Evolutionary conservation across 495 filamentous ascomycete species (phyloP).

Genomic region (Pyrenula massariospora): DNA sequence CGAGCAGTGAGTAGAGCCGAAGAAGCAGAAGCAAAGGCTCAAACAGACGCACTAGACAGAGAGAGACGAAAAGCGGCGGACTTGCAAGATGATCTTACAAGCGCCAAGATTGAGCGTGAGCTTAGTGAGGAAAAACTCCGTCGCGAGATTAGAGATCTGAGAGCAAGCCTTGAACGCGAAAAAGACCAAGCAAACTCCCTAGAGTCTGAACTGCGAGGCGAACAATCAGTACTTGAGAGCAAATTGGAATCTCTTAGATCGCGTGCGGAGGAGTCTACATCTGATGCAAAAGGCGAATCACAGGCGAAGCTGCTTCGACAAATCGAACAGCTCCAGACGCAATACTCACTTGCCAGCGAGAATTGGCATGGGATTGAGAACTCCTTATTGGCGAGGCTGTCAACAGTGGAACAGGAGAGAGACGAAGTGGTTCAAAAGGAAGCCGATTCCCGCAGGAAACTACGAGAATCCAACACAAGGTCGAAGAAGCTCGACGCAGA

Average conservation of each 20-base stretch:
- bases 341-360: constrained; percentile 86
- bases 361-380: constrained; percentile 97
- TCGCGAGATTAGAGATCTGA: constrained; percentile 55
- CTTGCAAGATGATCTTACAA: constrained; percentile 62
- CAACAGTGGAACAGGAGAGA: constrained; percentile 73
- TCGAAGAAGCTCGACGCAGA: constrained; percentile 72
- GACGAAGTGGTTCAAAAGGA: constrained; percentile 80
- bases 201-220: constrained; percentile 72
- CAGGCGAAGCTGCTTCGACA: constrained; percentile 87
- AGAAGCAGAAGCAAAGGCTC: constrained; percentile 52
- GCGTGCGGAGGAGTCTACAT: constrained; percentile 81
- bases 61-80: constrained; percentile 55
- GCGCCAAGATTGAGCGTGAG: constrained; percentile 64
- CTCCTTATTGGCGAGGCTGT: constrained; percentile 61
- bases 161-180: constrained; percentile 62
- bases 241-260: constrained; percentile 81
- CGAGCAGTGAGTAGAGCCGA: constrained; percentile 56
- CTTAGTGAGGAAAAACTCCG: constrained; percentile 57
- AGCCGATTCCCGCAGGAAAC: constrained; percentile 71
- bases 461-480: constrained; percentile 72
- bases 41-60: constrained; percentile 56
- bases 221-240: constrained; percentile 71
- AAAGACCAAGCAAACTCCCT: constrained; percentile 55
- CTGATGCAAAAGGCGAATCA: constrained; percentile 66
- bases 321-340: constrained; percentile 89